These are phyloP conservation scores for Tephrocybe sp. DNA, from an alignment of 768 basidiomycete genomes.

Conservation along the genomic window DNA sequence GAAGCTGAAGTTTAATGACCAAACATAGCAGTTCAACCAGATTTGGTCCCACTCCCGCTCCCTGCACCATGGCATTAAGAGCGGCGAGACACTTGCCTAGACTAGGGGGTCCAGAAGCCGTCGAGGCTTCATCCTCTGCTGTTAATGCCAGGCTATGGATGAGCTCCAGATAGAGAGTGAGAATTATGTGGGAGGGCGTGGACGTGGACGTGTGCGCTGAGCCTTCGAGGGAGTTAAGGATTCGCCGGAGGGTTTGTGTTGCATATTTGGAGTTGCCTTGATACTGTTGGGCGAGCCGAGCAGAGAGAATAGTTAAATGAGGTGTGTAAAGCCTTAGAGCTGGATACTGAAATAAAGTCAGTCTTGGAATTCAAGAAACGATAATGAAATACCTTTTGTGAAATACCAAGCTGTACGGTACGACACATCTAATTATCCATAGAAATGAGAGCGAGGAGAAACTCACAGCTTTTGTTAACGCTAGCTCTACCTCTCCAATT, in stretches of 20 bases:
- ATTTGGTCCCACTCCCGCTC: no score
- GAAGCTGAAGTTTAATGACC: constrained; percentile 56
- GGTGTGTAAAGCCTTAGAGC: constrained; percentile 60
- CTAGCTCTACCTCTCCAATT: constrained; percentile 59
- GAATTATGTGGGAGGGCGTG: constrained; percentile 46
- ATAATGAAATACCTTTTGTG: constrained; percentile 54
- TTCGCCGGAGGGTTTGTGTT: constrained; percentile 55
- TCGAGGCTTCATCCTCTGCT: constrained; percentile 15
- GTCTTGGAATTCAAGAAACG: not conserved
- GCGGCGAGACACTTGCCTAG: constrained; percentile 28
- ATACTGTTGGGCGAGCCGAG: constrained; percentile 51
- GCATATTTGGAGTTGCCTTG: constrained; percentile 56
- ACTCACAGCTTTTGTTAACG: constrained; percentile 70
- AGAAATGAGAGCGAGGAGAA: not conserved
- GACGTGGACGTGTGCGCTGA: constrained; percentile 25
- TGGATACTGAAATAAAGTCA: constrained; percentile 48
- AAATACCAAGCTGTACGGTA: constrained; percentile 43
- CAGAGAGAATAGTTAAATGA: constrained; percentile 60
- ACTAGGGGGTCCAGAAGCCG: constrained; percentile 4
- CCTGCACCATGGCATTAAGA: no score
- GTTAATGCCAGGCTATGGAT: constrained; percentile 35
- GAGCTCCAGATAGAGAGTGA: constrained; percentile 55
- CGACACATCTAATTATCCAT: not conserved
- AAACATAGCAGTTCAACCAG: constrained; percentile 33
- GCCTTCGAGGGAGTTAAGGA: constrained; percentile 43